Percentiles rank a stretch among this genome's conserved stretches.
phyloP scores from a whole-genome alignment of 495 filamentous ascomycete species.

The Hypoxylon lenormandii region DNA sequence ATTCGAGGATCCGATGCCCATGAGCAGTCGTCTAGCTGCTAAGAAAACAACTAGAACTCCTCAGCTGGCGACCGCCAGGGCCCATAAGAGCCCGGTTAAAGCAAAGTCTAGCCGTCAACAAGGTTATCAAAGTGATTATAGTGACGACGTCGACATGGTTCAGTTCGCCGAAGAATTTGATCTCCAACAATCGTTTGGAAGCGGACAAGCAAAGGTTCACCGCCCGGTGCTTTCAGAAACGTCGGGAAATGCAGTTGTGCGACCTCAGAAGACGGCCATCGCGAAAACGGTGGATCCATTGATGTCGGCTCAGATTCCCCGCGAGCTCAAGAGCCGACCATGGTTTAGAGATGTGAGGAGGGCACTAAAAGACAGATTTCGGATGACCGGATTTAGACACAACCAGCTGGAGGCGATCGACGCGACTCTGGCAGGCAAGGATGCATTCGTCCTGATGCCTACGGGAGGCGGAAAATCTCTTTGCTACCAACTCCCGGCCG shows the following conservation, averaged over 20 bases:
- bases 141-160: slow-evolving; percentile 77
- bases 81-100: slow-evolving; percentile 37
- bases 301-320: slow-evolving; percentile 49
- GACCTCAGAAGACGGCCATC: slow-evolving; percentile 47
- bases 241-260: slow-evolving; percentile 52
- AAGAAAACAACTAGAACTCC: slow-evolving; percentile 52
- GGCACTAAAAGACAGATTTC: slow-evolving; percentile 81
- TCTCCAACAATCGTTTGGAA: slow-evolving; percentile 53
- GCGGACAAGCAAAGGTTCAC: slow-evolving; percentile 17
- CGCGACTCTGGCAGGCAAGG: slow-evolving; percentile 84
- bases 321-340: slow-evolving; percentile 62
- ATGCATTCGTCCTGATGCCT: slow-evolving; percentile 95
- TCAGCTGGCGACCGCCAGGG: slow-evolving; percentile 27
- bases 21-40: slow-evolving; percentile 21
- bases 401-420: slow-evolving; percentile 97
- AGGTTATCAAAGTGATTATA: slow-evolving; percentile 73
- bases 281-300: slow-evolving; percentile 46
- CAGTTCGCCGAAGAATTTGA: slow-evolving; percentile 71
- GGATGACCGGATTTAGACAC: slow-evolving; percentile 83
- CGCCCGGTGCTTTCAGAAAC: slow-evolving; percentile 54
- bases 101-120: slow-evolving; percentile 37
- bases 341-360: slow-evolving; percentile 90
- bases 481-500: slow-evolving; percentile 93
- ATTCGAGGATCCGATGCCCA: slow-evolving; percentile 51
- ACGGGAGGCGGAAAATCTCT: slow-evolving; percentile 97